A percentile compares a stretch with the other conserved stretches of the same genome.
phyloP scores from a whole-genome alignment of 768 basidiomycete species.

The Tricholoma sp. region DNA sequence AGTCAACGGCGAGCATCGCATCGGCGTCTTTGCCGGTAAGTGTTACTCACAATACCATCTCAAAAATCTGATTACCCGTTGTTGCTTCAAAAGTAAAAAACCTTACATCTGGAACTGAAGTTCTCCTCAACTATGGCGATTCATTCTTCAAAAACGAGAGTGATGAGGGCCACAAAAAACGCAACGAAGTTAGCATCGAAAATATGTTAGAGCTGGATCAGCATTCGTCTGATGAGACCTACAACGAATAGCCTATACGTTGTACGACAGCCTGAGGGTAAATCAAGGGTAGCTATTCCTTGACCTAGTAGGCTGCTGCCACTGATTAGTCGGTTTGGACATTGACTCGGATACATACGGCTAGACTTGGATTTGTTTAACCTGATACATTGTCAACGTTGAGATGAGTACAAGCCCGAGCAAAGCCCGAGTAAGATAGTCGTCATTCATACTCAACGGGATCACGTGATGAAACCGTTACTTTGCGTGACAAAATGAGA shows the following conservation, averaged over 20 bases:
- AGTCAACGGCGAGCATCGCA: constrained; percentile 65
- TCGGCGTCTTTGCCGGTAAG: constrained; percentile 58
- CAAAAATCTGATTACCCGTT: not conserved
- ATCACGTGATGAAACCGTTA: too few species aligned
- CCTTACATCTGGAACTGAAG: constrained; percentile 40
- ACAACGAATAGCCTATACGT: constrained; percentile 1
- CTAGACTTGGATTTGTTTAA: too few species aligned
- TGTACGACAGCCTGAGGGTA: too few species aligned
- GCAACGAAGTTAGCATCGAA: not conserved
- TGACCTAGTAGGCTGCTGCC: not conserved
- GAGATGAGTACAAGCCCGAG: too few species aligned
- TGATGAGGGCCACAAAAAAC: not conserved
- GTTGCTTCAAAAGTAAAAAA: constrained; percentile 27
- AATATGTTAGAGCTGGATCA: constrained; percentile 10
- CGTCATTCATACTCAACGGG: too few species aligned
- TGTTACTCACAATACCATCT: constrained; percentile 2
- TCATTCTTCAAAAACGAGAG: constrained; percentile 27
- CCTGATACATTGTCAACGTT: too few species aligned
- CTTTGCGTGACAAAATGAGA: too few species aligned
- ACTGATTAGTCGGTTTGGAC: too few species aligned
- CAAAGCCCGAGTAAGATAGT: too few species aligned
- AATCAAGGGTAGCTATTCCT: not conserved
- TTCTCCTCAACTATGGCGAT: constrained; percentile 56
- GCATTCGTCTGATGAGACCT: constrained; percentile 18
- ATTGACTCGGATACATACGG: too few species aligned